A percentile compares a stretch with the other conserved stretches of the same genome.
These are phyloP conservation scores for Verticillium nonalfalfae DNA, from an alignment of 2,329 filamentous ascomycete genomes.

Conservation along the genomic window DNA sequence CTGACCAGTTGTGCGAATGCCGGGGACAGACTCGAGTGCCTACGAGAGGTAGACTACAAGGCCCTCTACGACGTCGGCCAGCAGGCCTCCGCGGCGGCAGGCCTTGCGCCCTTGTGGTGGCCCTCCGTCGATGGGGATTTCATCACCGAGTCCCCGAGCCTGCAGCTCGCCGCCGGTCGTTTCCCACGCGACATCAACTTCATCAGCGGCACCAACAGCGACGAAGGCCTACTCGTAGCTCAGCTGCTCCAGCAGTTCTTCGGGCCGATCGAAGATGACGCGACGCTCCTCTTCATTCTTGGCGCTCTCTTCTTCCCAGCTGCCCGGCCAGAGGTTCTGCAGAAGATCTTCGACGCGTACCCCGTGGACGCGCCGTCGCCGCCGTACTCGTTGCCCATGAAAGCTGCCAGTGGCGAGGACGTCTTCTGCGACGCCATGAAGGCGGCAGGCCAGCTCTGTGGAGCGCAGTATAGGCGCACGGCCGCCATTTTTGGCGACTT, in stretches of 20 bases:
- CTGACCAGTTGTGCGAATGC: constrained; percentile 3
- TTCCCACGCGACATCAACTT: neutral
- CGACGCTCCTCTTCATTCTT: neutral
- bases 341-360: constrained; percentile 9
- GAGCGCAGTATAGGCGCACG: constrained; percentile 9
- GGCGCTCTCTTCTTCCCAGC: constrained; percentile 1
- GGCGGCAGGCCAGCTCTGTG: constrained; percentile 5
- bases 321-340: constrained; percentile 5
- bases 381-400: constrained; percentile 8
- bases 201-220: constrained; percentile 4
- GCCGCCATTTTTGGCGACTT: constrained; percentile 11
- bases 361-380: constrained; percentile 6
- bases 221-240: constrained; percentile 1
- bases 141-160: neutral
- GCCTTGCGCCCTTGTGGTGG: constrained; percentile 1
- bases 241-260: neutral
- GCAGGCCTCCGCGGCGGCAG: neutral
- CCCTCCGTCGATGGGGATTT: constrained; percentile 5
- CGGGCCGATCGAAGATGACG: neutral
- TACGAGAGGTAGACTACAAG: neutral
- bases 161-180: constrained; percentile 3
- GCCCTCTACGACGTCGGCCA: neutral
- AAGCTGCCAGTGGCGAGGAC: neutral
- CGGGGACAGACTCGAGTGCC: constrained; percentile 1
- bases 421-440: constrained; percentile 9